phyloP scores from a whole-genome alignment of 306 rosid genomes.

The Rosa chinensis region DNA sequence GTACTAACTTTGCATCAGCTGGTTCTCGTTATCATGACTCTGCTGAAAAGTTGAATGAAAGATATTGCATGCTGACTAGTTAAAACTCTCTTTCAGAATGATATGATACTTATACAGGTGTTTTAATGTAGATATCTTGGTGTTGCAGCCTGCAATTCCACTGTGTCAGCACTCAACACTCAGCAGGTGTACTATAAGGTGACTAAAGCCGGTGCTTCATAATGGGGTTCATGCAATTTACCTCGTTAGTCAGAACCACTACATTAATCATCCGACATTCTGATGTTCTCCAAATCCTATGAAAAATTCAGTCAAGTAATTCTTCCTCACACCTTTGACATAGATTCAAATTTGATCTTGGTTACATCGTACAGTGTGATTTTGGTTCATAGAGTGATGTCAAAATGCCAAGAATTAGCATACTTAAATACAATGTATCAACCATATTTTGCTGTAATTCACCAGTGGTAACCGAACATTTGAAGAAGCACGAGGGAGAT shows the following conservation, averaged over 20 bases:
- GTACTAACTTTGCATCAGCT: conserved; percentile 58
- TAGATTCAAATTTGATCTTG: not conserved
- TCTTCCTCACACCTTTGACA: not conserved
- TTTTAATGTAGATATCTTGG: not conserved
- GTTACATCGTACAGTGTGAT: not conserved
- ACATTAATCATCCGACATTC: conserved; percentile 50
- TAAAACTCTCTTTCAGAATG: not conserved
- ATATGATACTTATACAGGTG: not conserved
- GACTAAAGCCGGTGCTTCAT: not conserved
- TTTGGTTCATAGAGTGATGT: not conserved
- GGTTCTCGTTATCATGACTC: conserved; percentile 52
- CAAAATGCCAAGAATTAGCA: not conserved
- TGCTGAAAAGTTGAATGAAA: conserved; percentile 57
- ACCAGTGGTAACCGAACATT: not conserved
- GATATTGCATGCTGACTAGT: not conserved
- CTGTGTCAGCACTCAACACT: conserved; percentile 12
- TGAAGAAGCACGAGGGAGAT: not conserved
- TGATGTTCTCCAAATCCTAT: conserved; percentile 31
- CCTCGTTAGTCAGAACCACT: conserved; percentile 38
- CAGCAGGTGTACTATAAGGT: no score
- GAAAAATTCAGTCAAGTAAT: conserved; percentile 40
- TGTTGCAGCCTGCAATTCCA: conserved; percentile 48
- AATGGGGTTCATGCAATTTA: conserved; percentile 43
- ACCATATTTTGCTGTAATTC: not conserved
- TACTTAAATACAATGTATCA: not conserved